phyloP scores from a whole-genome alignment of 2,329 filamentous ascomycete species.

The Monilinia laxa region DNA sequence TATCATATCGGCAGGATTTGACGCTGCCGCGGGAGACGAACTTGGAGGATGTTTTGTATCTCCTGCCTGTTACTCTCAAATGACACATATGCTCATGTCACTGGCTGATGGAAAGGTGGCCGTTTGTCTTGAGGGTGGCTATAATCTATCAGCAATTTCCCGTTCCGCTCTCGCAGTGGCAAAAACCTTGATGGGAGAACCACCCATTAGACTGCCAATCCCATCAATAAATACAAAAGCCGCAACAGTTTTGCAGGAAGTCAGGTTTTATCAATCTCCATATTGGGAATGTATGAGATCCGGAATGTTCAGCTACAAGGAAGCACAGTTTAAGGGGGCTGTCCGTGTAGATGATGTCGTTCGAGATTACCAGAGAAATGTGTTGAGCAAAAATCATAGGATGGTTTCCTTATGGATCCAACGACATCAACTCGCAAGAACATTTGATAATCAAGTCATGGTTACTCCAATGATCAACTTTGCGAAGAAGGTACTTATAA shows the following conservation, averaged over 20 bases:
- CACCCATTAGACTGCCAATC: slow-evolving; percentile 64
- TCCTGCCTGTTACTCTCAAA: slow-evolving; percentile 89
- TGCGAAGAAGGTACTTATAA: slow-evolving; percentile 70
- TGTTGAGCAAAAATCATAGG: slow-evolving; percentile 67
- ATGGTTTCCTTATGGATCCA: slow-evolving; percentile 83
- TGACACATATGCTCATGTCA: slow-evolving; percentile 99
- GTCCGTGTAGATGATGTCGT: slow-evolving; percentile 77
- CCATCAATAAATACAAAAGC: slow-evolving; percentile 58
- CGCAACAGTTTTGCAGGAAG: slow-evolving; percentile 55
- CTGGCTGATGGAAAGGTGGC: slow-evolving; percentile 85
- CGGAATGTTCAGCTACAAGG: slow-evolving; percentile 55
- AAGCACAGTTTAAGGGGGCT: slow-evolving; percentile 53
- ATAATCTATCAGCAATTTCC: slow-evolving; percentile 91
- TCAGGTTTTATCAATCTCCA: slow-evolving; percentile 60
- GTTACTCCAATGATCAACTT: slow-evolving; percentile 70
- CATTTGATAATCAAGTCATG: slow-evolving; percentile 83
- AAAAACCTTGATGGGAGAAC: slow-evolving; percentile 91
- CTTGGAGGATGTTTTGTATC: slow-evolving; percentile 91
- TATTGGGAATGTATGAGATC: slow-evolving; percentile 91
- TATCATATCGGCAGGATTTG: slow-evolving; percentile 93
- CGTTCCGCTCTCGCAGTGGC: slow-evolving; percentile 89
- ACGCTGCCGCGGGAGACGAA: slow-evolving; percentile 90
- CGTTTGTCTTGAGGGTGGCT: slow-evolving; percentile 92
- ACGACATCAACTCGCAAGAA: slow-evolving; percentile 67
- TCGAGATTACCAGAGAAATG: slow-evolving; percentile 70